Base-by-base conservation (phyloP, 106 monocot genomes). In the Dendrobium catenatum region DNA sequence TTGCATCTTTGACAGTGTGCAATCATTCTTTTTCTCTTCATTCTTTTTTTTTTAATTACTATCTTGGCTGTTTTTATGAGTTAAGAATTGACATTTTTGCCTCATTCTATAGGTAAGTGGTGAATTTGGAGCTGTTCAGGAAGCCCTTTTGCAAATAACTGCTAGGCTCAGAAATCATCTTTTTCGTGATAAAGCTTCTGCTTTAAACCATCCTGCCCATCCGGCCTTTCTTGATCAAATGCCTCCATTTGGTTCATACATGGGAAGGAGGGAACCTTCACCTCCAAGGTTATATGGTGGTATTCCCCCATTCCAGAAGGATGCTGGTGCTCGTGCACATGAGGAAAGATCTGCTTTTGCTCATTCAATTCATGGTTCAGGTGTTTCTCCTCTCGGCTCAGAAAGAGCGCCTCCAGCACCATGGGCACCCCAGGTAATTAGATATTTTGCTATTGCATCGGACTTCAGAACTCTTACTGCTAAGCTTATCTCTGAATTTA, bases 111-210 rank as follows among this genome's bases (percentile, higher is more conserved):
- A 97, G 97, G 79, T 95, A 77, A 87, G 76, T 68, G 98, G 98
- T 19, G 87, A 88, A 78, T 83, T 82, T 68, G 85, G 85, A 79
- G 75, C 85, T 20, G 89, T 95, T 85, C 87, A 91, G 66, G 88
- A 99, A 68, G 98, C 98, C 77, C 67, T 99, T 56, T 43, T 93
- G 51, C 98, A 93, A 78, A 99, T 99, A 85, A 93, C 95, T 17
- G 78, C 88, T 55, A 91, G 84, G 78, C 81, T 99, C 42, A 93
- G 85, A 84, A 81, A 87, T 85, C 93, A 95, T 88, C 79, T 93
- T 20, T 91, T 99, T 75, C 89, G 88, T 82, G 94, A 96, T 80
- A 94, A 85, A 80, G 20, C 86, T 44, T 77, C 85, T 68, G 46
- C 80, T 59, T 49, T 81, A 17, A 81, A 81, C 67, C 89, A 88